Evolutionary conservation across 345 rosid species (phyloP).

Genomic region (Salix koriyanagi): DNA sequence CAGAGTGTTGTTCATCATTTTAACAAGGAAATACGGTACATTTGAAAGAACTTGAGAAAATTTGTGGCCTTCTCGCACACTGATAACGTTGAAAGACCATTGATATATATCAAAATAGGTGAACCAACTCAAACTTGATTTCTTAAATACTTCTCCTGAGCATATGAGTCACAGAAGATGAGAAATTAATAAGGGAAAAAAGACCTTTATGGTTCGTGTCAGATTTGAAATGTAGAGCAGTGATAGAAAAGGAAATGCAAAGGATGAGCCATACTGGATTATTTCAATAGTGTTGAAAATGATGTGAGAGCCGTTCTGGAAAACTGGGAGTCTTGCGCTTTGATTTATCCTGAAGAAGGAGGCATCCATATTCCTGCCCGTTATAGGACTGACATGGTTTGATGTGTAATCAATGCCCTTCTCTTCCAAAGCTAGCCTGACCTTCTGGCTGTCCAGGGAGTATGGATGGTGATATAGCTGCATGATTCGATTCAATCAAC

Average conservation of each 20-base stretch:
- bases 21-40: background rate
- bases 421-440: slow-evolving; percentile 85
- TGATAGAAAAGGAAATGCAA: background rate
- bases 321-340: slow-evolving; percentile 68
- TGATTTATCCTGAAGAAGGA: slow-evolving; percentile 77
- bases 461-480: slow-evolving; percentile 92
- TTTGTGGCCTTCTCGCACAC: background rate
- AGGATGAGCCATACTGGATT: slow-evolving; percentile 55
- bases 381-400: slow-evolving; percentile 72
- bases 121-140: background rate
- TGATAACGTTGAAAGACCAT: background rate
- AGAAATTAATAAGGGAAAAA: background rate
- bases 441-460: slow-evolving; percentile 83
- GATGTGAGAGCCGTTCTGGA: slow-evolving; percentile 70
- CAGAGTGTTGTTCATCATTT: slow-evolving; percentile 10
- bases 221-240: background rate
- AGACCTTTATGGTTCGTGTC: background rate
- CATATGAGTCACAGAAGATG: too few relatives aligned
- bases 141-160: too few relatives aligned
- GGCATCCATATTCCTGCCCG: slow-evolving; percentile 77
- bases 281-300: slow-evolving; percentile 73
- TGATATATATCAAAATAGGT: background rate
- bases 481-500: slow-evolving; percentile 41
- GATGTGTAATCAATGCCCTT: slow-evolving; percentile 89
- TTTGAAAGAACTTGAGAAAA: background rate